A percentile compares a stretch with the other conserved stretches of the same genome.
phyloP scores from a whole-genome alignment of 352 stramenopile genomes.

The Pythium aristosporum region DNA sequence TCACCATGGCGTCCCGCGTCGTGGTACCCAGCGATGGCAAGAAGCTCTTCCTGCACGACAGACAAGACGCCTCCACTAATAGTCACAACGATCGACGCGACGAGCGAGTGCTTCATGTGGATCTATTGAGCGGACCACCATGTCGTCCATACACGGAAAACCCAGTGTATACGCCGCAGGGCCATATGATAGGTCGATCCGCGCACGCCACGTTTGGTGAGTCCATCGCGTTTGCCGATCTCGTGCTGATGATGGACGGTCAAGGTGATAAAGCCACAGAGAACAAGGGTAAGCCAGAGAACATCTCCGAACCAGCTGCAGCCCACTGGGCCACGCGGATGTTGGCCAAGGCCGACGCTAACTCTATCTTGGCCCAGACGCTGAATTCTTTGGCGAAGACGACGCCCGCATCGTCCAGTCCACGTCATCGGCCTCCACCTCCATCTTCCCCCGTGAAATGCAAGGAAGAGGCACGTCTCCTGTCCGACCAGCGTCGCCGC shows the following conservation, averaged over 20 bases:
- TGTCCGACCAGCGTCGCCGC: slow-evolving; percentile 14
- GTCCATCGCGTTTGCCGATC: slow-evolving; percentile 68
- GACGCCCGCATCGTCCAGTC: neutral
- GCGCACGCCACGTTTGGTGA: slow-evolving; percentile 32
- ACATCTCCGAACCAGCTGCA: slow-evolving; percentile 23
- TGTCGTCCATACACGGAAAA: slow-evolving; percentile 78
- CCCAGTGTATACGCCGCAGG: slow-evolving; percentile 62
- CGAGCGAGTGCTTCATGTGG: slow-evolving; percentile 57
- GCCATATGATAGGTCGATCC: slow-evolving; percentile 27
- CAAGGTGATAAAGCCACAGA: slow-evolving; percentile 4
- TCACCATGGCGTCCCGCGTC: slow-evolving; percentile 68
- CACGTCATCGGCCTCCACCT: neutral
- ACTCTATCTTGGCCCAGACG: slow-evolving; percentile 53
- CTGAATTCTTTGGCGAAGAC: slow-evolving; percentile 55
- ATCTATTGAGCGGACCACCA: slow-evolving; percentile 57
- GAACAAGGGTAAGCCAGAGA: slow-evolving; percentile 12
- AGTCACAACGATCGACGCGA: slow-evolving; percentile 18
- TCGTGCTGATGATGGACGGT: slow-evolving; percentile 48
- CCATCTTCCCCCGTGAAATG: slow-evolving; percentile 6
- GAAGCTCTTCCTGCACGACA: slow-evolving; percentile 73
- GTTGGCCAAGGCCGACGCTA: slow-evolving; percentile 51
- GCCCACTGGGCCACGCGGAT: slow-evolving; percentile 65
- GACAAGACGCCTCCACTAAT: slow-evolving; percentile 35
- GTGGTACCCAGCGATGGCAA: slow-evolving; percentile 74
- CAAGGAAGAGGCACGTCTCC: slow-evolving; percentile 20